phyloP scores from a whole-genome alignment of 2,329 filamentous ascomycete species.

The Exophiala dermatitidis region DNA sequence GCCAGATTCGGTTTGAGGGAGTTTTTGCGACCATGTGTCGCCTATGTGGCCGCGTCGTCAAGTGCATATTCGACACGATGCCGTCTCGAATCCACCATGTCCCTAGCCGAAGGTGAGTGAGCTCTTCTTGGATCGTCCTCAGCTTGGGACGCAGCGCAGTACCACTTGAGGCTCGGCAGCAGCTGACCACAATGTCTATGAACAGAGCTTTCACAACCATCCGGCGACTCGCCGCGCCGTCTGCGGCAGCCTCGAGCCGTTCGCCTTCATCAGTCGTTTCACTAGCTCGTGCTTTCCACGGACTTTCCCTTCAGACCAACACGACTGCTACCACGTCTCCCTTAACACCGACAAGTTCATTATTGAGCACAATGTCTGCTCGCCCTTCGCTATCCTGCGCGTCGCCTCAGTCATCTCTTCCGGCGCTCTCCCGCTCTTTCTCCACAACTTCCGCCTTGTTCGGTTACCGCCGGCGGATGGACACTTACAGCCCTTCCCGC shows the following conservation, averaged over 20 bases:
- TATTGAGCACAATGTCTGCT: slow-evolving; percentile 1
- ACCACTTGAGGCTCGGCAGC: not conserved
- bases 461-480: slow-evolving; percentile 39
- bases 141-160: too few relatives aligned
- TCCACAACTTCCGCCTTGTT: slow-evolving; percentile 39
- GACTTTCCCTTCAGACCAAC: slow-evolving; percentile 8
- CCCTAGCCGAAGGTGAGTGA: slow-evolving; percentile 22
- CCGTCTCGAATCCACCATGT: slow-evolving; percentile 22
- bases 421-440: slow-evolving; percentile 31
- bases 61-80: slow-evolving; percentile 28
- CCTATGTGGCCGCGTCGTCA: slow-evolving; percentile 25
- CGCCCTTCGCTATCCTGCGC: slow-evolving; percentile 2
- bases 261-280: slow-evolving; percentile 9
- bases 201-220: slow-evolving; percentile 23
- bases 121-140: not conserved
- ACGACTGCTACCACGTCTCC: slow-evolving; percentile 2
- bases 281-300: slow-evolving; percentile 16
- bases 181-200: not conserved
- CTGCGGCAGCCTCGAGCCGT: not conserved
- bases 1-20: too few relatives aligned
- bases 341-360: slow-evolving; percentile 1
- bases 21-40: slow-evolving; percentile 28
- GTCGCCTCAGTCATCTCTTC: not conserved
- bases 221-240: slow-evolving; percentile 10
- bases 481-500: slow-evolving; percentile 55